Evolutionary conservation across 345 rosid genomes (phyloP), one percentile per base, ranked within the genome.

Genomic region (Theobroma cacao): DNA sequence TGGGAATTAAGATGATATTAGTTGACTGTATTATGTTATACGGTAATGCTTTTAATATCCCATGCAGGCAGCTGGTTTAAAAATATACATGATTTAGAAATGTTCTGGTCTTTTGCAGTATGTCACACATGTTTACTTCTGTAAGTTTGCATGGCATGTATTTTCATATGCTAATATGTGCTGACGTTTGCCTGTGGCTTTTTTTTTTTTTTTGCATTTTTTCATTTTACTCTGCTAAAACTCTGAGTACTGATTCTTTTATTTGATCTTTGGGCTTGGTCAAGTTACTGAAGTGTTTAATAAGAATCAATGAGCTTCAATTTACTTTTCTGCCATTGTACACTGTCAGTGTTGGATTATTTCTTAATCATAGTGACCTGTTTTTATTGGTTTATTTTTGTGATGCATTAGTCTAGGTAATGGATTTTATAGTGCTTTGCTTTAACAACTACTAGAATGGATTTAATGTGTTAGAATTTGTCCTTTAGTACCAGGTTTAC

Each of bases 41-140:
- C 10, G 28, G 43, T 61, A 74, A 61, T 81, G 80, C 47, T 62
- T 36, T 66, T 31, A 31, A 72, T 68, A 78, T 28, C 72, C 66
- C 43, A 56, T 80, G 82, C 80, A 70, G 85, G 86, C 48, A n/a
- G 77, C 82, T 60, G 67, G 74, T 82, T 79, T 85, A 50, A 75
- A 67, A 71, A 60, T 81, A 74, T 58, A 65, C 43, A 17, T 84
- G 79, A 59, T 76, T 83, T 83, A 64, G 36, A 82, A 76, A 72
- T 75, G 61, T 73, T 83, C 83, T 80, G 81, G 68, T 77, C 43
- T 78, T 81, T 82, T 11, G 56, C 64, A 78, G 80, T 80, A 50
- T 75, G 30, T 78, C 75, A 74, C 75, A 61, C 62, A 24, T 81
- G 64, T 87, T 68, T 74, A 71, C 72, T 60, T 79, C 80, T 67